Conservation (phyloP, 2,329 filamentous ascomycete genomes). For the Scedosporium minutisporum region DNA sequence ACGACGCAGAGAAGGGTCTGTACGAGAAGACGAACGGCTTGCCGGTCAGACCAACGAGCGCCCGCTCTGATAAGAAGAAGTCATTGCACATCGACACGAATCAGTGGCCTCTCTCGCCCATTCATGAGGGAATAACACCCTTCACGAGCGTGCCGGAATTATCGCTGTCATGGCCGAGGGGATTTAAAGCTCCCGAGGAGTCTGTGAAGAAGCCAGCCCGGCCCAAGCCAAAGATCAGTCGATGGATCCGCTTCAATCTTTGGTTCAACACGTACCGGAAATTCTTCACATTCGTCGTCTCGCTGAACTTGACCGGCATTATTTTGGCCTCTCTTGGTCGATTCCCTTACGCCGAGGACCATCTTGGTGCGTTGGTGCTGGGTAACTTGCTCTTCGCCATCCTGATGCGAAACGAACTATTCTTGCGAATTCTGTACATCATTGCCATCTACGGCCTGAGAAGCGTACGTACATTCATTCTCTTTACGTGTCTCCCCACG, state of each 20-base stretch:
- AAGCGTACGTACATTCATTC: slow-evolving; percentile 17
- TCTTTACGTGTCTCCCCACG: background rate
- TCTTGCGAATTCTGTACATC: slow-evolving; percentile 24
- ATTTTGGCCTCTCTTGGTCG: slow-evolving; percentile 20
- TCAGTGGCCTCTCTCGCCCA: slow-evolving; percentile 17
- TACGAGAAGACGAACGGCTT: slow-evolving; percentile 17
- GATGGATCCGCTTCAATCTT: slow-evolving; percentile 24
- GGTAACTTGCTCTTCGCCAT: slow-evolving; percentile 29
- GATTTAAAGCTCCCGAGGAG: slow-evolving; percentile 3
- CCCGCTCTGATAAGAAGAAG: slow-evolving; percentile 14
- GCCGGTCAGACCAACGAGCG: slow-evolving; percentile 14
- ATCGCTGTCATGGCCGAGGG: slow-evolving; percentile 14
- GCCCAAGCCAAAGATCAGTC: slow-evolving; percentile 17
- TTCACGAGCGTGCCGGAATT: slow-evolving; percentile 17
- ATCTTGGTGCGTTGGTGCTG: slow-evolving; percentile 27
- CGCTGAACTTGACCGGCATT: slow-evolving; percentile 26
- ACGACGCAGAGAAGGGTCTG: slow-evolving; percentile 26
- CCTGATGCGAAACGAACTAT: slow-evolving; percentile 29
- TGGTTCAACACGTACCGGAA: slow-evolving; percentile 32
- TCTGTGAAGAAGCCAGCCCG: slow-evolving; percentile 4
- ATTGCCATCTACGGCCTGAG: slow-evolving; percentile 27
- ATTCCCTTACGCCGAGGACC: slow-evolving; percentile 26
- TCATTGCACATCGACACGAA: slow-evolving; percentile 13
- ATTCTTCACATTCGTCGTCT: slow-evolving; percentile 27
- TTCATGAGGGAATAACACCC: slow-evolving; percentile 22